phyloP scores from a whole-genome alignment of 495 filamentous ascomycete genomes.

The Recurvomyces mirabilis region DNA sequence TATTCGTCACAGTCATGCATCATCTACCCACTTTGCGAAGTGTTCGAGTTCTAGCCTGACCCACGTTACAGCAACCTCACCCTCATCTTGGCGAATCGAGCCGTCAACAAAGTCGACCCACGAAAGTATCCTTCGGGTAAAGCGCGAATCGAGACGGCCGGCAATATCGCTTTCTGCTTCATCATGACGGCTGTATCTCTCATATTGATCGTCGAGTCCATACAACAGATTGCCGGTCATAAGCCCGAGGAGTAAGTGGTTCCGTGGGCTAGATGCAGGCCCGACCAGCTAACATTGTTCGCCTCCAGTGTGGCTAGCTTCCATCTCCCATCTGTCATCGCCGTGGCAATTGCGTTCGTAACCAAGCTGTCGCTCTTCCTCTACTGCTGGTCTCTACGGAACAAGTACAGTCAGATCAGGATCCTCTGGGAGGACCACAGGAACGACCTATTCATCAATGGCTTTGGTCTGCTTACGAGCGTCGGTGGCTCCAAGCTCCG shows the following conservation, averaged over 20 bases:
- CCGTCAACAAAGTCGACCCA: conserved; percentile 80
- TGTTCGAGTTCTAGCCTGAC: no score
- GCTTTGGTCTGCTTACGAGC: conserved; percentile 80
- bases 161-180: conserved; percentile 96
- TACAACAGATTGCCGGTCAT: conserved; percentile 49
- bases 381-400: conserved; percentile 83
- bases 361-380: conserved; percentile 78
- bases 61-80: conserved; percentile 63
- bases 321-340: conserved; percentile 75
- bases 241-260: conserved; percentile 20
- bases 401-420: conserved; percentile 79
- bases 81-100: conserved; percentile 76
- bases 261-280: not conserved
- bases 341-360: conserved; percentile 70
- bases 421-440: conserved; percentile 63
- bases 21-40: no score
- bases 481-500: conserved; percentile 74
- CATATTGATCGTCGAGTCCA: conserved; percentile 80
- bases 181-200: conserved; percentile 87
- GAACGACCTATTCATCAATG: conserved; percentile 40
- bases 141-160: conserved; percentile 87
- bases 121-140: conserved; percentile 86
- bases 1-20: no score
- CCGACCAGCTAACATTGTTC: not conserved
- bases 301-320: conserved; percentile 38